phyloP scores from a whole-genome alignment of 2,329 filamentous ascomycete genomes.

The Phialemonium atrogriseum region DNA sequence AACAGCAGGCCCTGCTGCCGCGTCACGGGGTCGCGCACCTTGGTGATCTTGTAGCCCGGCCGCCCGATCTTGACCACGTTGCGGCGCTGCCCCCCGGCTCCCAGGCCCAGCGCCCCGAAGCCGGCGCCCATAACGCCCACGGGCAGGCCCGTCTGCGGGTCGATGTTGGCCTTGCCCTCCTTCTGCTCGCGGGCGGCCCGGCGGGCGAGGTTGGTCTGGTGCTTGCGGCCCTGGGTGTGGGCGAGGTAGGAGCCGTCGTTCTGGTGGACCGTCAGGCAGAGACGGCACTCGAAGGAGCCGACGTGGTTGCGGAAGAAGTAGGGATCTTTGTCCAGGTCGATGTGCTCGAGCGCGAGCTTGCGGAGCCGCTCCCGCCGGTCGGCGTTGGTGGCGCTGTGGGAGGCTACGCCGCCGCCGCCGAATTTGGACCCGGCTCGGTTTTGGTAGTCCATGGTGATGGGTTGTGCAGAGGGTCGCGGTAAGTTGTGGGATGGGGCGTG shows the following conservation, averaged over 20 bases:
- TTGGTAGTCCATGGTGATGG: slow-evolving; percentile 64
- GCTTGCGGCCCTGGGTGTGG: slow-evolving; percentile 96
- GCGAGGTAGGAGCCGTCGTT: slow-evolving; percentile 98
- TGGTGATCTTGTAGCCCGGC: slow-evolving; percentile 96
- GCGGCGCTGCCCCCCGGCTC: slow-evolving; percentile 54
- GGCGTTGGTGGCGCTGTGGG: slow-evolving; percentile 85
- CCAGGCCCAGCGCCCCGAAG: slow-evolving; percentile 43
- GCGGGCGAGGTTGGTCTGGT: slow-evolving; percentile 95
- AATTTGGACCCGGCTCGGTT: slow-evolving; percentile 97
- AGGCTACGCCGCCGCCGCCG: slow-evolving; percentile 93
- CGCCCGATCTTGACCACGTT: slow-evolving; percentile 92
- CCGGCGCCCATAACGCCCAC: slow-evolving; percentile 68
- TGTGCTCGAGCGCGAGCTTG: slow-evolving; percentile 96
- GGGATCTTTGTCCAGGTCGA: slow-evolving; percentile 98
- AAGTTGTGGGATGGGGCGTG: not conserved
- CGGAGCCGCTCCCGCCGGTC: slow-evolving; percentile 95
- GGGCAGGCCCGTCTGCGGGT: slow-evolving; percentile 61
- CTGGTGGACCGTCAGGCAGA: slow-evolving; percentile 95
- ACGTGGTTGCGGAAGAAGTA: slow-evolving; percentile 99
- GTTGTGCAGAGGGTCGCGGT: not conserved
- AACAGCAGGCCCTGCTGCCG: slow-evolving; percentile 88
- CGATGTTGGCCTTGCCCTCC: slow-evolving; percentile 66
- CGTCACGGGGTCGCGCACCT: slow-evolving; percentile 82
- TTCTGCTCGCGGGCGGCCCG: slow-evolving; percentile 93
- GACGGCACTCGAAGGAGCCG: slow-evolving; percentile 92